These are phyloP conservation scores for Alternaria triticimaculans DNA, from an alignment of 2,329 filamentous ascomycete species.

Conservation along the genomic window DNA sequence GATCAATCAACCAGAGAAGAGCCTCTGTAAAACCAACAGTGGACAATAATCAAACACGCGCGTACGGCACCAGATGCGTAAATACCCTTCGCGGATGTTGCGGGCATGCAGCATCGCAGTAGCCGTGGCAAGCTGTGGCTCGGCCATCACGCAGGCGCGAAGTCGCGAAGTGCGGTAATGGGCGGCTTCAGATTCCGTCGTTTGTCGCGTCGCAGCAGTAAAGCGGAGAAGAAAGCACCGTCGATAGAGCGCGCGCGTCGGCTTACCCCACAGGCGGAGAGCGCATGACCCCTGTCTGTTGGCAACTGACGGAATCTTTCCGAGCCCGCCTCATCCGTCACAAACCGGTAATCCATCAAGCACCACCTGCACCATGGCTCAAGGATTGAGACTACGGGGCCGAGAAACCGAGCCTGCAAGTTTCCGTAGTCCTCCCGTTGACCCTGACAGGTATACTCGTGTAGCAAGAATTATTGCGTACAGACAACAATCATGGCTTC, in stretches of 20 bases:
- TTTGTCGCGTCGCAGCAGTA: conserved; percentile 13
- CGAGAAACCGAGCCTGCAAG: conserved; percentile 12
- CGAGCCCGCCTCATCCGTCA: conserved; percentile 34
- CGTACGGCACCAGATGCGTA: background rate
- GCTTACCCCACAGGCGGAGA: conserved; percentile 30
- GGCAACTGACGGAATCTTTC: conserved; percentile 37
- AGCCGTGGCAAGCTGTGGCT: conserved; percentile 14
- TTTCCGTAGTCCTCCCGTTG: background rate
- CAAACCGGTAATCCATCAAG: conserved; percentile 26
- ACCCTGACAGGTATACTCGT: background rate
- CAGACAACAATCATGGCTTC: conserved; percentile 37
- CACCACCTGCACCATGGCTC: background rate
- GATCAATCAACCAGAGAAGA: conserved; percentile 34
- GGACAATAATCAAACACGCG: conserved; percentile 24
- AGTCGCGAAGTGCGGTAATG: conserved; percentile 38
- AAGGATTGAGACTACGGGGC: conserved; percentile 16
- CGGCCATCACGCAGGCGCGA: conserved; percentile 26
- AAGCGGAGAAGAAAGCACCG: conserved; percentile 23
- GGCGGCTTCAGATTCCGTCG: conserved; percentile 38
- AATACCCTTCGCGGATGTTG: conserved; percentile 25
- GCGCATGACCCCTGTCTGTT: conserved; percentile 1
- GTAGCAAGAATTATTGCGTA: background rate
- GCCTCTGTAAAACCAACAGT: conserved; percentile 37
- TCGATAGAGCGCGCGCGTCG: conserved; percentile 10
- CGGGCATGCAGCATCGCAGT: conserved; percentile 34